phyloP scores from a whole-genome alignment of 164 flowering plant species.

The Paratinospora sagittata region DNA sequence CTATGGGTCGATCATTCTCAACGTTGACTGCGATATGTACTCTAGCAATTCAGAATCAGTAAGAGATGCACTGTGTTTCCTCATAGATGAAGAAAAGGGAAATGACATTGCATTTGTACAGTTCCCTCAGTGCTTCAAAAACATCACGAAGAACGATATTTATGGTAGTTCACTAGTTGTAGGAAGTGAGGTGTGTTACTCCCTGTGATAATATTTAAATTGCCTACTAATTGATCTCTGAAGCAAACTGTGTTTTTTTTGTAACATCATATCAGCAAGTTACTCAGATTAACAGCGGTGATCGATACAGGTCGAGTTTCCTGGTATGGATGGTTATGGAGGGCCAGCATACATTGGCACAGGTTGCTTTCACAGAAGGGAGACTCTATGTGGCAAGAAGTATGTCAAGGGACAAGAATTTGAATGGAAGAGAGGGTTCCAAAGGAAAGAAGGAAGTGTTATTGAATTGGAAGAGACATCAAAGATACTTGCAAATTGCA shows the following conservation, averaged over 20 bases:
- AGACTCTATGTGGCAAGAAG: too few relatives aligned
- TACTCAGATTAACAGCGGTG: neutral
- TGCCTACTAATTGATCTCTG: neutral
- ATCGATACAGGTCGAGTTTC: conserved; percentile 19
- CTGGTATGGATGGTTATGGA: conserved; percentile 27
- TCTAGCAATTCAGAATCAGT: too few relatives aligned
- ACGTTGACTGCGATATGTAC: too few relatives aligned
- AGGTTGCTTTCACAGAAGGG: too few relatives aligned
- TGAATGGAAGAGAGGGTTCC: neutral
- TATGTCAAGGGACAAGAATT: too few relatives aligned
- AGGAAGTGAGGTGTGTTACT: conserved; percentile 12
- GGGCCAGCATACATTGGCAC: too few relatives aligned
- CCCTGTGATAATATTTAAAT: neutral
- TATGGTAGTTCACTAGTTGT: conserved; percentile 8
- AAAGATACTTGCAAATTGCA: conserved; percentile 27
- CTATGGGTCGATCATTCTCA: too few relatives aligned
- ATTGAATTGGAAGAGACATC: conserved; percentile 21
- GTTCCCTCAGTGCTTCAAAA: conserved; percentile 25
- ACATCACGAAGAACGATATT: conserved; percentile 24
- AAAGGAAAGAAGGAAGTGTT: conserved; percentile 13
- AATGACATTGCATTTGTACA: conserved; percentile 32
- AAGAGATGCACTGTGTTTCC: too few relatives aligned
- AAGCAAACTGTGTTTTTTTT: neutral
- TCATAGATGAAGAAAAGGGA: conserved; percentile 35
- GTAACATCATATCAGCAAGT: neutral